Percentiles rank a stretch among this genome's conserved stretches.
phyloP scores from a whole-genome alignment of 1,284 basidiomycete species.

The Wallemia hederae region DNA sequence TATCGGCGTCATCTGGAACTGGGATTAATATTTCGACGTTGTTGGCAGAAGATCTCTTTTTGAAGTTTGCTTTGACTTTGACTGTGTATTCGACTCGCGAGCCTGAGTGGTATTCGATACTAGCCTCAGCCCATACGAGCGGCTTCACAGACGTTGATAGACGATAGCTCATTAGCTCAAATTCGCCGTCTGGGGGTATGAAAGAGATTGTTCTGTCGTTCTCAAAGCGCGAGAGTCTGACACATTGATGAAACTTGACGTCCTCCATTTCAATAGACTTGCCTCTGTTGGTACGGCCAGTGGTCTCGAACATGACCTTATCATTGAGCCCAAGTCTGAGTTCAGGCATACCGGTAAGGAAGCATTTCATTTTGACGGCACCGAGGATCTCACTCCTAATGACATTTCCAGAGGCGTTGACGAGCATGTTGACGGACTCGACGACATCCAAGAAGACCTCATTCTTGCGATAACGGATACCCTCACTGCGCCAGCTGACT shows the following conservation, averaged over 20 bases:
- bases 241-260: constrained; percentile 99
- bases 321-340: constrained; percentile 84
- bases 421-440: constrained; percentile 85
- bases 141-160: constrained; percentile 91
- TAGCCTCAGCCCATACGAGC: constrained; percentile 89
- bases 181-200: constrained; percentile 96
- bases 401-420: constrained; percentile 89
- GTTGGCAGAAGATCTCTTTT: constrained; percentile 80
- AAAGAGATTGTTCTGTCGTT: constrained; percentile 98
- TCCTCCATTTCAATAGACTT: constrained; percentile 99
- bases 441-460: constrained; percentile 98
- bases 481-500: constrained; percentile 93
- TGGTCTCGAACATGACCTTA: constrained; percentile 98
- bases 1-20: constrained; percentile 93
- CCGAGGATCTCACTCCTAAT: constrained; percentile 92
- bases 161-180: constrained; percentile 92
- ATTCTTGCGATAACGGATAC: constrained; percentile 92
- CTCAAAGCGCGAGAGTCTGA: constrained; percentile 93
- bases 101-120: constrained; percentile 78
- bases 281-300: constrained; percentile 73
- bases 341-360: constrained; percentile 95
- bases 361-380: constrained; percentile 98
- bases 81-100: constrained; percentile 92
- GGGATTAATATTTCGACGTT: constrained; percentile 96
- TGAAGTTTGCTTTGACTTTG: constrained; percentile 94